phyloP scores from a whole-genome alignment of 1,284 basidiomycete genomes.

The Naganishia albida region DNA sequence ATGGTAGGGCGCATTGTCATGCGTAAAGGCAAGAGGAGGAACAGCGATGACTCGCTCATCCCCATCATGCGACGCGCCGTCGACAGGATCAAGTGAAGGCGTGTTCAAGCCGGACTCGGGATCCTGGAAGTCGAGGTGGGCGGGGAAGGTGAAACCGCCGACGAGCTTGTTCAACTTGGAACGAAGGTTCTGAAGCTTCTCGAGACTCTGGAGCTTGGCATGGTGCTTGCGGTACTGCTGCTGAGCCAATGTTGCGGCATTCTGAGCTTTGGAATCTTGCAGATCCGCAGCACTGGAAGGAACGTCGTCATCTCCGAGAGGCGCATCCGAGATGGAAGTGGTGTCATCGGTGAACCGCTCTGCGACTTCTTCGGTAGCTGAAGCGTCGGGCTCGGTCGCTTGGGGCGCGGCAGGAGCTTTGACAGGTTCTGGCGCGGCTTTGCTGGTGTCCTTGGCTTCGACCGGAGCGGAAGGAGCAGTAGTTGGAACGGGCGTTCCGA shows the following conservation, averaged over 20 bases:
- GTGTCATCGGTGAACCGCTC: neutral
- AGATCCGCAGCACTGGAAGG: slow-evolving; percentile 27
- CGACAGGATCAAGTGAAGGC: slow-evolving; percentile 27
- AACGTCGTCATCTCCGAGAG: slow-evolving; percentile 8
- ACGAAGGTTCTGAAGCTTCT: slow-evolving; percentile 31
- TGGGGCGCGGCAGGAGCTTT: neutral
- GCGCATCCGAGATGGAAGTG: neutral
- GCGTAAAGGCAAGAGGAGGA: slow-evolving; percentile 53
- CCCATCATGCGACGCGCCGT: slow-evolving; percentile 16
- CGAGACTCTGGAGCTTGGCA: slow-evolving; percentile 27
- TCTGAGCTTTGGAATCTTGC: slow-evolving; percentile 39
- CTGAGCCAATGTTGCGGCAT: slow-evolving; percentile 28
- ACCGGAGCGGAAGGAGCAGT: neutral
- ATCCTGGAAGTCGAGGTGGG: slow-evolving; percentile 33
- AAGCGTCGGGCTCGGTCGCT: neutral
- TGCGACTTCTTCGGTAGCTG: neutral
- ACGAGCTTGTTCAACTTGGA: slow-evolving; percentile 33
- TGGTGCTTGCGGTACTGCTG: slow-evolving; percentile 31
- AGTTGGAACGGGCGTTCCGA: neutral
- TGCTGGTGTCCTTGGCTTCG: neutral
- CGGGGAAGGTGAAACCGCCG: slow-evolving; percentile 29
- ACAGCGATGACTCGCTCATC: slow-evolving; percentile 22
- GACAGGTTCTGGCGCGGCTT: neutral
- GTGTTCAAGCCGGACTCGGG: slow-evolving; percentile 2
- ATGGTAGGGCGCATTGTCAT: slow-evolving; percentile 59